Evolutionary conservation across 352 stramenopile genomes (phyloP).

Genomic region (Peronospora tabacina): DNA sequence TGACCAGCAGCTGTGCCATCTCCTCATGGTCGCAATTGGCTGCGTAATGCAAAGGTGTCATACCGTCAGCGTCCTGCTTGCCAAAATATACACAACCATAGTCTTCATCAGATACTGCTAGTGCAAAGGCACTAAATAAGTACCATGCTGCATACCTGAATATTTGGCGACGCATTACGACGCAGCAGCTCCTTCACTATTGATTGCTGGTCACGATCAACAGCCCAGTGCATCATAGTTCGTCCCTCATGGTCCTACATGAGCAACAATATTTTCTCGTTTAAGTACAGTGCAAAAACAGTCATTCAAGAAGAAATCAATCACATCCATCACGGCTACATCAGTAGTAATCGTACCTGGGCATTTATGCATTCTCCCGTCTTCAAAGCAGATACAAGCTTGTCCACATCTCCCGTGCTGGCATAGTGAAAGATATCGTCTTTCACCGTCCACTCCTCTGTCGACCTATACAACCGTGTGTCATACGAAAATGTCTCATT

Average conservation of each 20-base stretch:
- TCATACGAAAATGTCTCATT: neutral
- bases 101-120: conserved; percentile 5
- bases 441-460: conserved; percentile 67
- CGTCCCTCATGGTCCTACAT: conserved; percentile 58
- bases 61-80: conserved; percentile 57
- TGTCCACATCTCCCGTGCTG: conserved; percentile 51
- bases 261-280: neutral
- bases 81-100: conserved; percentile 5
- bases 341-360: conserved; percentile 21
- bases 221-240: conserved; percentile 79
- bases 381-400: conserved; percentile 39
- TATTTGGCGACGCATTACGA: conserved; percentile 46
- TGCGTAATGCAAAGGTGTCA: conserved; percentile 74
- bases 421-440: conserved; percentile 69
- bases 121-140: neutral
- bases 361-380: conserved; percentile 36
- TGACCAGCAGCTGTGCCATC: conserved; percentile 55
- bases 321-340: neutral
- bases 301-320: neutral
- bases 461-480: conserved; percentile 31
- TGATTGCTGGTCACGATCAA: conserved; percentile 51
- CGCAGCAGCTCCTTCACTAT: conserved; percentile 48
- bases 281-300: conserved; percentile 2
- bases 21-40: conserved; percentile 63
- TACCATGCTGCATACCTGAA: conserved; percentile 32